Base-by-base conservation (phyloP, 2,329 filamentous ascomycete genomes). In the Monilinia fructicola region DNA sequence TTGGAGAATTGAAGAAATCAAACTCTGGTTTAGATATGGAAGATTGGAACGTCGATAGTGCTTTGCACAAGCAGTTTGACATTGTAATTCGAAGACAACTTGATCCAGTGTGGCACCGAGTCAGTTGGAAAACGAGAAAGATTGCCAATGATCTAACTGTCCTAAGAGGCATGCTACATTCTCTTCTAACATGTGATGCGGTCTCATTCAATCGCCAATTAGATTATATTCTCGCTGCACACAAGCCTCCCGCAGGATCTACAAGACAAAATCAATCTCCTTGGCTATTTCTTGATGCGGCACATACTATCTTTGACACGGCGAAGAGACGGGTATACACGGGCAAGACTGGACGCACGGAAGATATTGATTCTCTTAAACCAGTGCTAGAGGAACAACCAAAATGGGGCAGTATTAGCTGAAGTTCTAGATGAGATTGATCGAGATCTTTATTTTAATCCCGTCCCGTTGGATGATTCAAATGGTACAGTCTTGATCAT, bases 51-150 rank as follows among this genome's bases (percentile, higher is more conserved):
- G 82, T 97, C 23, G 94, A 98, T 77, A 97, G 91, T 75, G 94
- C 94, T 46, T 80, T 98, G 68, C 90, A 97, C 71, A 91, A 90
- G 75, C 96, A 93, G 74, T 99, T 99, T 77, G 95, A 98, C 76
- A 82, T 91, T 68, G 90, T 93, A 65, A 88, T 99, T 61, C 86
- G 94, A 69, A 86, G 93, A 67, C 95, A 99, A 77, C 81, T 99
- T 23, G 93, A 98, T 75, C 93, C 94, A 5, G 93, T 98, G 67
- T 99, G 95, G 95, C 95, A 99, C 80, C 87, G 95, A 64, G 91
- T 97, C 62, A 97, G 91, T 77, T 96, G 91, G 84, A 93, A 95
- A 78, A 98, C 94, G 2, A 92, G 90, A 74, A 93, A 97, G 78
- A 97, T 99, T 72, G 94, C 96, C 66, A 90, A 89, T 73, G 95